Evolutionary conservation across 805 yeast genomes (phyloP).

Genomic region (Schwanniomyces polymorphus): DNA sequence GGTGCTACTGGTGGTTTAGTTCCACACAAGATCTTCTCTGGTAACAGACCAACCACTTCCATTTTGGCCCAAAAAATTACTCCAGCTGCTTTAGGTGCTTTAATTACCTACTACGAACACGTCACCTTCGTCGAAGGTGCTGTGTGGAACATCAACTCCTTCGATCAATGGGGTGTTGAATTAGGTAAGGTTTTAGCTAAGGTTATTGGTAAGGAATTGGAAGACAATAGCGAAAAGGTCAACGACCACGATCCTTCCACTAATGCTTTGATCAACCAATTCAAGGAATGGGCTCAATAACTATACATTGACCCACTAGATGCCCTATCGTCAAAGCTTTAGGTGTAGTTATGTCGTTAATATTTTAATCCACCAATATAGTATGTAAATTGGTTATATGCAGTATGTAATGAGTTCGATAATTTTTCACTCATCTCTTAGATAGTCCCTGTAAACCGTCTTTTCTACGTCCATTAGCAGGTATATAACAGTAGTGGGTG

Average conservation of each 20-base stretch:
- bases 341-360: not conserved
- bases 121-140: slow-evolving; percentile 98
- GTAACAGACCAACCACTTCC: slow-evolving; percentile 98
- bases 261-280: slow-evolving; percentile 89
- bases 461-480: not conserved
- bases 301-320: not conserved
- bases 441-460: not conserved
- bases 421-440: not conserved
- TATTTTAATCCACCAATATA: not conserved
- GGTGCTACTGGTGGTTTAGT: slow-evolving; percentile 84
- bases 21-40: slow-evolving; percentile 95
- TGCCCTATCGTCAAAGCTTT: not conserved
- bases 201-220: slow-evolving; percentile 88
- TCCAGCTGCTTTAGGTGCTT: slow-evolving; percentile 93
- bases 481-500: too few species aligned
- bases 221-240: slow-evolving; percentile 51
- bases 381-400: not conserved
- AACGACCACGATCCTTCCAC: slow-evolving; percentile 86
- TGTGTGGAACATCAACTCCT: slow-evolving; percentile 98
- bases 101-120: slow-evolving; percentile 98
- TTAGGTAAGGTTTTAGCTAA: slow-evolving; percentile 97
- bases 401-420: not conserved
- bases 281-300: slow-evolving; percentile 71
- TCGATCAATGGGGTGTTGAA: slow-evolving; percentile 99
- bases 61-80: slow-evolving; percentile 94